phyloP scores from a whole-genome alignment of 208 protist genomes.

The Wallacemonas rigidus region DNA sequence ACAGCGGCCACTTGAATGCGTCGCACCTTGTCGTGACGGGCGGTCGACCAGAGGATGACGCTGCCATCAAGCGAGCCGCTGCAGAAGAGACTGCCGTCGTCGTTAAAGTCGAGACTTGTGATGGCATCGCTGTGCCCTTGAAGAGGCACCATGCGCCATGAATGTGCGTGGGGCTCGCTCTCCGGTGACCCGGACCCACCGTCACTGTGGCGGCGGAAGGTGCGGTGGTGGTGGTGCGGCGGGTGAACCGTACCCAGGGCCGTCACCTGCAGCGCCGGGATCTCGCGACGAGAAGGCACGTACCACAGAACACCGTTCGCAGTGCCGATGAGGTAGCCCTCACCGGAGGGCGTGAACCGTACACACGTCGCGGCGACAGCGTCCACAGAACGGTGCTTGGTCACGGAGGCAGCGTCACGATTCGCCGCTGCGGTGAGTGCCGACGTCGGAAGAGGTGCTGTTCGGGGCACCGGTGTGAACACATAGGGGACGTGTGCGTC shows the following conservation, averaged over 20 bases:
- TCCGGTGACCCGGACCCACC: not conserved
- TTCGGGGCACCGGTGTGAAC: conserved; percentile 42
- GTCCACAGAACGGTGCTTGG: too few species aligned
- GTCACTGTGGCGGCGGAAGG: not conserved
- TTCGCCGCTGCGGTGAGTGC: too few species aligned
- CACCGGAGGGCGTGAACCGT: conserved; percentile 39
- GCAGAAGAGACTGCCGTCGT: conserved; percentile 50
- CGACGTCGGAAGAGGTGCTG: conserved; percentile 12
- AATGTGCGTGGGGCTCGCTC: not conserved
- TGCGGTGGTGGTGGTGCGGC: not conserved
- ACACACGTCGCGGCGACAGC: conserved; percentile 34
- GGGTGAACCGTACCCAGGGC: conserved; percentile 30
- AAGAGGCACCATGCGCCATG: conserved; percentile 22
- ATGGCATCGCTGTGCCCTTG: conserved; percentile 49
- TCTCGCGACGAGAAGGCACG: conserved; percentile 22
- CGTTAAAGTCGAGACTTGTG: conserved; percentile 53
- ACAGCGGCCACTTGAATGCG: conserved; percentile 27
- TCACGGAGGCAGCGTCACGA: too few species aligned
- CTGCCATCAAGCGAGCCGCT: conserved; percentile 49
- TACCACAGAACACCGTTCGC: conserved; percentile 48
- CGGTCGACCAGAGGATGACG: conserved; percentile 57
- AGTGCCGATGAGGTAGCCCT: conserved; percentile 57
- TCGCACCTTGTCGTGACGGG: conserved; percentile 44
- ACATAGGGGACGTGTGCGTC: conserved; percentile 48
- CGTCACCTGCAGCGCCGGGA: conserved; percentile 24